These are phyloP conservation scores for Stylonectria norvegica DNA, from an alignment of 2,329 filamentous ascomycete species.

Conservation along the genomic window DNA sequence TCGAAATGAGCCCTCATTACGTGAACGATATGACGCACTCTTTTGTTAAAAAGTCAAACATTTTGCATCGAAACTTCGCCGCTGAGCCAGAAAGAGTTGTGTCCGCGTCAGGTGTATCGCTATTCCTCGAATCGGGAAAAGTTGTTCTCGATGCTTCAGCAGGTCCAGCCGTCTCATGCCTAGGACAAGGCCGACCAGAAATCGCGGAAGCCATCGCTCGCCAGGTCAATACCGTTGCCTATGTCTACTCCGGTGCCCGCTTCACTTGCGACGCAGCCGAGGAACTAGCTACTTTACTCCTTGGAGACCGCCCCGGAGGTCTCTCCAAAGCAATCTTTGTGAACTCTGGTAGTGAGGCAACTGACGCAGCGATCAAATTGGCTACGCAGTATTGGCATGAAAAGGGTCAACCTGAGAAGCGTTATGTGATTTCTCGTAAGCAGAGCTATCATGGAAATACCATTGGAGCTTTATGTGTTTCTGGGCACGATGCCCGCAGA, in stretches of 20 bases:
- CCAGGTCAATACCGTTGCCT: conserved; percentile 9
- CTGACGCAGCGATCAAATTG: conserved; percentile 47
- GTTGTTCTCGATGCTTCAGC: neutral
- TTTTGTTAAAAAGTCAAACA: conserved; percentile 1
- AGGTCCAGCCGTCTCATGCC: neutral
- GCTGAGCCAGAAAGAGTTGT: neutral
- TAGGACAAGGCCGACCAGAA: neutral
- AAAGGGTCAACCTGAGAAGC: conserved; percentile 32
- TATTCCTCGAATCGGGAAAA: conserved; percentile 1
- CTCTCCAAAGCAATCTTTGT: conserved; percentile 26
- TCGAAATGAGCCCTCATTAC: no score
- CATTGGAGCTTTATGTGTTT: conserved; percentile 42
- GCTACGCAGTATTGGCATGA: conserved; percentile 48
- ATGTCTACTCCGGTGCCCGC: conserved; percentile 14
- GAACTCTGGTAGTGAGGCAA: conserved; percentile 33
- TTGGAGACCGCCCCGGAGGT: conserved; percentile 19
- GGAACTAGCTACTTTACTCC: conserved; percentile 27
- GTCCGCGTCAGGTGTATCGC: conserved; percentile 1
- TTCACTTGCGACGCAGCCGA: conserved; percentile 23
- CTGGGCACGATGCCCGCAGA: conserved; percentile 18
- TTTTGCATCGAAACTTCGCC: conserved; percentile 1
- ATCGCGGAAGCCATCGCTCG: neutral
- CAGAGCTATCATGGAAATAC: conserved; percentile 52
- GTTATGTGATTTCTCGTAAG: conserved; percentile 41
- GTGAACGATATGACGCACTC: neutral